A percentile compares a stretch with the other conserved stretches of the same genome.
phyloP scores from a whole-genome alignment of 345 rosid genomes.

The Hypericum androsaemum region DNA sequence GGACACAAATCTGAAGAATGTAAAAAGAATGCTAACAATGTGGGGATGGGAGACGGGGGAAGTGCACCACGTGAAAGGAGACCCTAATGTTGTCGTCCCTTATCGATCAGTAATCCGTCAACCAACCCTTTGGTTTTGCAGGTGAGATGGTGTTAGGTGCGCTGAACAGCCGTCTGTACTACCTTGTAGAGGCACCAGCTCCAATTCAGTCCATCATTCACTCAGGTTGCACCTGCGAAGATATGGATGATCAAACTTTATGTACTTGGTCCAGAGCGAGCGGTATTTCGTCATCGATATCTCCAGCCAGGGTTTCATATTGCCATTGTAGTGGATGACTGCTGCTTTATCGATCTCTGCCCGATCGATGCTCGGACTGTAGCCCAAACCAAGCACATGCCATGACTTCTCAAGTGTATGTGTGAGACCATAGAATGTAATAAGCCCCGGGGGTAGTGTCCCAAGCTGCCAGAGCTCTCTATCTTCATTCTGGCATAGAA shows the following conservation, averaged over 20 bases:
- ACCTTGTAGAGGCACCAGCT: no score
- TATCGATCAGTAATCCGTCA: no score
- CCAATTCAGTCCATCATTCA: constrained; percentile 25
- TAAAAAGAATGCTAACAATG: no score
- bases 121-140: no score
- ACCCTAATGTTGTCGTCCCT: no score
- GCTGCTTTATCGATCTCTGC: constrained; percentile 86
- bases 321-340: constrained; percentile 92
- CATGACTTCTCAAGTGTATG: constrained; percentile 85
- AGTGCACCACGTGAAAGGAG: no score
- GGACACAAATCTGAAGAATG: no score
- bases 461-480: constrained; percentile 97
- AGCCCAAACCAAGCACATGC: constrained; percentile 98
- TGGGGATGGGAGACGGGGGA: no score
- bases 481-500: constrained; percentile 64
- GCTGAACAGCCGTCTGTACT: no score
- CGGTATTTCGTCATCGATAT: constrained; percentile 91
- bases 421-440: constrained; percentile 81
- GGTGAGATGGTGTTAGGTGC: no score
- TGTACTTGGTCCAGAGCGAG: constrained; percentile 78
- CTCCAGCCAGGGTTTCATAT: constrained; percentile 99
- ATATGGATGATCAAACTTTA: constrained; percentile 85
- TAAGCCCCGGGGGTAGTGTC: constrained; percentile 95
- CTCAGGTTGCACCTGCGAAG: constrained; percentile 67
- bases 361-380: constrained; percentile 75